Base-by-base conservation (phyloP, 2,329 filamentous ascomycete genomes). In the Parafenestella ontariensis region DNA sequence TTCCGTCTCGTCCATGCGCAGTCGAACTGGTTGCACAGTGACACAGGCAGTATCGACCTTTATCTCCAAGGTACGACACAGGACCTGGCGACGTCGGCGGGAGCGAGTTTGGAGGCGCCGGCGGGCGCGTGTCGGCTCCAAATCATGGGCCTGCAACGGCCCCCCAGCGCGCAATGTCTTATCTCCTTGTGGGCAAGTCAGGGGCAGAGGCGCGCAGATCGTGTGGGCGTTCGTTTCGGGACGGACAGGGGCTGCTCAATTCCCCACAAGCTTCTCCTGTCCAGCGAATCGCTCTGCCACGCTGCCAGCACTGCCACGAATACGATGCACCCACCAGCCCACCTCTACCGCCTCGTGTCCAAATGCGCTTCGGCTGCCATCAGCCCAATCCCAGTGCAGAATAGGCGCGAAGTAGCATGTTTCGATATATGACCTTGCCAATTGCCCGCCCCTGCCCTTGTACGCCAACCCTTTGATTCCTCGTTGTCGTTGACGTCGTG, bases 391-490 rank as follows among this genome's bases (percentile, higher is more conserved):
- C 52, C 24, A 51, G 45, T 62, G 47, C 43, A 64, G 65, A 54
- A 60, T 62, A 60, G 60, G 60, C 63, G 59, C 47, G 48, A 60
- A 64, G 62, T 65, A 63, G 46, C 41, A 43, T 46, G 49, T 51
- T 61, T 57, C 52, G 54, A 54, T 69, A 74, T 74, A 74, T 73
- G 60, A 71, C 64, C 68, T 59, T 58, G 61, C 49, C 49, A 39
- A 48, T 49, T 47, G 49, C 61, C 64, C 66, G 62, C 65, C 68
- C 66, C 65, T 68, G 62, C 60, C 61, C 47, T 42, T 45, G 33
- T 46, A 53, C 48, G 62, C 64, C 62, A 59, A 65, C 59, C 47
- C 58, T 69, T 54, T 68, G 71, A 69, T 71, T 61, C 67, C 61
- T 66, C 62, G 57, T 60, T 56, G 56, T 67, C 56, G 53, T 57